Conservation (phyloP, 768 basidiomycete genomes). For the Calvatia gigantea region DNA sequence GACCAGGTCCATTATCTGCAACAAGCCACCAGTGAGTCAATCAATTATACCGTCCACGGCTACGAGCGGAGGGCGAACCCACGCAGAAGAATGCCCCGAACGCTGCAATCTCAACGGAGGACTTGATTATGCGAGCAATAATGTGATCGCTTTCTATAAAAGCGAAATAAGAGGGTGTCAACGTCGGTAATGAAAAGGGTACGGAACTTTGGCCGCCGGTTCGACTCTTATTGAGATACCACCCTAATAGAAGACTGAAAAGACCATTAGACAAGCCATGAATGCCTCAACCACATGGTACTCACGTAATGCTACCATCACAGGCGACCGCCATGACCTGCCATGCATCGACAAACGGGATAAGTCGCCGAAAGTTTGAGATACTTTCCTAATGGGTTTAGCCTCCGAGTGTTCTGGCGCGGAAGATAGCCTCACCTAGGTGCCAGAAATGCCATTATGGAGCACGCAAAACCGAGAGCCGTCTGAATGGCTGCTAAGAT, state of each 20-base stretch:
- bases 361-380: constrained; percentile 19
- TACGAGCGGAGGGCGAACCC: no score
- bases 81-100: constrained; percentile 29
- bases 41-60: no score
- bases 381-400: constrained; percentile 16
- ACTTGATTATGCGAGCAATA: constrained; percentile 23
- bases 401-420: background rate
- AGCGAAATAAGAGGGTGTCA: no score
- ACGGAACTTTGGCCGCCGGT: constrained; percentile 24
- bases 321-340: constrained; percentile 22
- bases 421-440: constrained; percentile 17
- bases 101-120: constrained; percentile 27
- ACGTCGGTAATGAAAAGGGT: no score
- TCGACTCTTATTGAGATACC: constrained; percentile 22
- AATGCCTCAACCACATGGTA: background rate
- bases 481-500: constrained; percentile 21
- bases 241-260: constrained; percentile 21
- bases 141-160: constrained; percentile 24
- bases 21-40: no score
- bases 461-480: constrained; percentile 21
- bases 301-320: constrained; percentile 27
- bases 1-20: constrained; percentile 28
- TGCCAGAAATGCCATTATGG: constrained; percentile 19
- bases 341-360: constrained; percentile 28
- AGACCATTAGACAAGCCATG: background rate